Base-by-base conservation (phyloP, 805 yeast genomes). In the Metschnikowia amazonensis region DNA sequence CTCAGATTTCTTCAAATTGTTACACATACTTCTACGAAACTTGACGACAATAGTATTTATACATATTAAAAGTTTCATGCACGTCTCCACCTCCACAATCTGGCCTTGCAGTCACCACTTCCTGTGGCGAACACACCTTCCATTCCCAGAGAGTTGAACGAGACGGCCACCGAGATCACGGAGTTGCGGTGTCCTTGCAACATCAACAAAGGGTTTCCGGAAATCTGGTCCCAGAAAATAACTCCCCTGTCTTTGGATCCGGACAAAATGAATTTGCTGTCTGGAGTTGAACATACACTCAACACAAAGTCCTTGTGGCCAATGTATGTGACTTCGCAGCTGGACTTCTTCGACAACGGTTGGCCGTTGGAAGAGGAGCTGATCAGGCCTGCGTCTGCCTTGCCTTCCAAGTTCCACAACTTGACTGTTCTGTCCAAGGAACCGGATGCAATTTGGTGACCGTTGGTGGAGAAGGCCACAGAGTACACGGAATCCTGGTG, bases 161-260 rank as follows among this genome's bases (percentile, higher is more conserved):
- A 82, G 18, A 94, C 96, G 40, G 96, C 89, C 32, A 92, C 98
- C 45, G 92, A 83, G 56, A 92, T 92, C 39, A 94, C 98, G 8
- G 96, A 86, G 72, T 92, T 92, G 64, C 94, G 82, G 67, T 92
- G 98, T 29, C 98, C 98, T 72, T 89, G 97, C 58, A 94, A 77
- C 96, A 90, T 89, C 61, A 92, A 76, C 66, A 89, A 81, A 44
- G 96, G 95, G 66, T 88, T 90, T 51, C 97, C 97, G 11, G 90
- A 80, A 37, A 76, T 73, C 57, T 90, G 90, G 64, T 92, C 97
- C 99, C 99, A 92, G 73, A 92, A 86, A 51, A 90, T 86, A 45
- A 92, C 97, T 44, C 97, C 97, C 59, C 97, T 84, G 72, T 92
- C 99, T 67, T 92, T 92, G 27, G 97, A 89, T 44, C 98, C 98